Percentiles rank a stretch among this genome's conserved stretches.
Conservation (phyloP, 768 basidiomycete genomes). For the Hemileccinum rubropunctum region DNA sequence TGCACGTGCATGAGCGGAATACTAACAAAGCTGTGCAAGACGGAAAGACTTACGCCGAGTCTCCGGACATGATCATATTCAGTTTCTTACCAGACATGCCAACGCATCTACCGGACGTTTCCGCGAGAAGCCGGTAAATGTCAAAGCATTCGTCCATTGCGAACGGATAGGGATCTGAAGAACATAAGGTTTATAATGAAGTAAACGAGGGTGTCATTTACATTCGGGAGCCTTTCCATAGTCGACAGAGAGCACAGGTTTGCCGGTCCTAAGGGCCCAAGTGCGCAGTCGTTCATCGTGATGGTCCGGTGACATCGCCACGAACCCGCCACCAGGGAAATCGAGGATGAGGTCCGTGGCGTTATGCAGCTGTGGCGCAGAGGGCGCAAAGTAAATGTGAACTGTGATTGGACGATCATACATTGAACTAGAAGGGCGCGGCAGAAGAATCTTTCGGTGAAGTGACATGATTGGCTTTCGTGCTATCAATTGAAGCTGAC, state of each 20-base stretch:
- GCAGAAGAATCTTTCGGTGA: constrained; percentile 74
- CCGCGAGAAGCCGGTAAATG: constrained; percentile 75
- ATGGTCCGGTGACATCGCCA: constrained; percentile 94
- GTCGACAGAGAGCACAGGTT: constrained; percentile 82
- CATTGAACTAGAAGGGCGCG: constrained; percentile 72
- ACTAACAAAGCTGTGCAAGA: constrained; percentile 1
- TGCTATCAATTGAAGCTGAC: constrained; percentile 60
- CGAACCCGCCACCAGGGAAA: constrained; percentile 94
- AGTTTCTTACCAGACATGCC: constrained; percentile 87
- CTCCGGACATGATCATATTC: constrained; percentile 80
- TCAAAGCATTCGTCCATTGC: constrained; percentile 96
- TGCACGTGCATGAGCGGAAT: constrained; percentile 10
- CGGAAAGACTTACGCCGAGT: constrained; percentile 83
- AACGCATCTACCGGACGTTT: constrained; percentile 74
- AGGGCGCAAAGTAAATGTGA: constrained; percentile 77
- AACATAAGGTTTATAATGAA: constrained; percentile 1
- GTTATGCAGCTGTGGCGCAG: constrained; percentile 57
- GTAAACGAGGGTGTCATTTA: constrained; percentile 35
- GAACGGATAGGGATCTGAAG: constrained; percentile 91
- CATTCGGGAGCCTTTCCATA: constrained; percentile 98
- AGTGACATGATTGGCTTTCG: constrained; percentile 60
- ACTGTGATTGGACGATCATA: constrained; percentile 82
- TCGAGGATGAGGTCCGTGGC: constrained; percentile 86
- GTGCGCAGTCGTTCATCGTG: constrained; percentile 89
- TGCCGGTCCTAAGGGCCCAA: constrained; percentile 80